These are phyloP conservation scores for Nemania sp. DNA, from an alignment of 2,329 filamentous ascomycete genomes.

Conservation along the genomic window DNA sequence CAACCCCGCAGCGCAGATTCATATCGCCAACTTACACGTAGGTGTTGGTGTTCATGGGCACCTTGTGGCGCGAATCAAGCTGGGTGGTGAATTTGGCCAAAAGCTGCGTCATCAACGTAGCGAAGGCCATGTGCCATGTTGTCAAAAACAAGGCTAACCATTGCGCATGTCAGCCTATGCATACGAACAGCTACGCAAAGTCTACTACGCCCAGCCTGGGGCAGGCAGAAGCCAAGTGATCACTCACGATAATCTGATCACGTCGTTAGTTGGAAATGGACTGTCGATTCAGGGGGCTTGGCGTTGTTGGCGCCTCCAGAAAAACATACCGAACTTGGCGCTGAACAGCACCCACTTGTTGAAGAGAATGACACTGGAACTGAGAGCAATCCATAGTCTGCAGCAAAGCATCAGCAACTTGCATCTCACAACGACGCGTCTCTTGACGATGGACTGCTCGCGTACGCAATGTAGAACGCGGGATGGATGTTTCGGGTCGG, in stretches of 20 bases:
- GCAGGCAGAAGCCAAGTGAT: not conserved
- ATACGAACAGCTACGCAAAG: not conserved
- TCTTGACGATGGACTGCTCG: conserved; percentile 2
- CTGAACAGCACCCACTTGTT: conserved; percentile 89
- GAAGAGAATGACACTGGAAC: conserved; percentile 85
- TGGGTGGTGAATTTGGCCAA: conserved; percentile 66
- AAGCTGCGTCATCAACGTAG: conserved; percentile 68
- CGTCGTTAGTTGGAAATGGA: conserved; percentile 11
- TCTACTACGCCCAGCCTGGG: not conserved
- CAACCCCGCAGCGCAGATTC: not conserved
- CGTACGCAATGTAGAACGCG: conserved; percentile 36
- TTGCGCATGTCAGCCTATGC: conserved; percentile 10
- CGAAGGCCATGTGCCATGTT: conserved; percentile 71
- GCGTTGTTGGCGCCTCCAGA: not conserved
- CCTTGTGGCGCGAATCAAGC: conserved; percentile 65
- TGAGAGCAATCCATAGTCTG: conserved; percentile 81
- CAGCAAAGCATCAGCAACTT: conserved; percentile 9
- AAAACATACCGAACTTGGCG: conserved; percentile 71
- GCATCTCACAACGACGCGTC: not conserved
- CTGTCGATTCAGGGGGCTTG: conserved; percentile 4
- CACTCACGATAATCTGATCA: conserved; percentile 34
- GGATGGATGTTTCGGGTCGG: conserved; percentile 31
- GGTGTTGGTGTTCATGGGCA: conserved; percentile 65
- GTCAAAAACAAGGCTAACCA: conserved; percentile 60
- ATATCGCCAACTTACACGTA: conserved; percentile 50